Percentiles rank a stretch among this genome's conserved stretches.
Evolutionary conservation across 2,329 filamentous ascomycete species (phyloP).

Genomic region (Trichoderma semiorbis): DNA sequence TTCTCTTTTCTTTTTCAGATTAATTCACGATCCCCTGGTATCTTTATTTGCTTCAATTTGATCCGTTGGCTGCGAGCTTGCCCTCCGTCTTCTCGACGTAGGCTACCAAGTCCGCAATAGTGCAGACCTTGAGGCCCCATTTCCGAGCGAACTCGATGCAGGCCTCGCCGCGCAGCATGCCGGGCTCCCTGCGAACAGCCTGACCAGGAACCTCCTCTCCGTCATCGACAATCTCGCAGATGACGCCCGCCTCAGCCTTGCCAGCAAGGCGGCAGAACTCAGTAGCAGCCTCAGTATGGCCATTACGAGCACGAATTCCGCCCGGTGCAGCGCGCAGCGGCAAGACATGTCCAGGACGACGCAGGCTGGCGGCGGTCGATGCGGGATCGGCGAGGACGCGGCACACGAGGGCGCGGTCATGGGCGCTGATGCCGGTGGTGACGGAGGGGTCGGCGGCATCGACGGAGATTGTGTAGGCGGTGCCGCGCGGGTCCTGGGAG

Average conservation of each 20-base stretch:
- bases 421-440: constrained; percentile 86
- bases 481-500: constrained; percentile 79
- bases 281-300: constrained; percentile 91
- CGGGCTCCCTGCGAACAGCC: constrained; percentile 63
- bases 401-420: constrained; percentile 81
- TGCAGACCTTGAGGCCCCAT: constrained; percentile 91
- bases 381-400: constrained; percentile 67
- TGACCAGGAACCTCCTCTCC: constrained; percentile 68
- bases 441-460: constrained; percentile 71
- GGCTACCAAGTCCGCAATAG: constrained; percentile 82
- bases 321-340: constrained; percentile 76
- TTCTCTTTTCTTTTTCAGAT: neutral
- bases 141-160: constrained; percentile 83
- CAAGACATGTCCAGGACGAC: constrained; percentile 85
- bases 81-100: constrained; percentile 76
- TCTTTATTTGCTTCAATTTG: constrained; percentile 12
- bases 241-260: constrained; percentile 72
- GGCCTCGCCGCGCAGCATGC: constrained; percentile 88
- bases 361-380: constrained; percentile 59
- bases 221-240: constrained; percentile 89
- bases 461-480: constrained; percentile 88
- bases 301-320: constrained; percentile 73
- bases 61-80: constrained; percentile 43
- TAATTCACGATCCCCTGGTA: neutral
- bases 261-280: constrained; percentile 87